Conservation (phyloP, 371 early-diverging fungal species). For the Haplosporangium sp. region DNA sequence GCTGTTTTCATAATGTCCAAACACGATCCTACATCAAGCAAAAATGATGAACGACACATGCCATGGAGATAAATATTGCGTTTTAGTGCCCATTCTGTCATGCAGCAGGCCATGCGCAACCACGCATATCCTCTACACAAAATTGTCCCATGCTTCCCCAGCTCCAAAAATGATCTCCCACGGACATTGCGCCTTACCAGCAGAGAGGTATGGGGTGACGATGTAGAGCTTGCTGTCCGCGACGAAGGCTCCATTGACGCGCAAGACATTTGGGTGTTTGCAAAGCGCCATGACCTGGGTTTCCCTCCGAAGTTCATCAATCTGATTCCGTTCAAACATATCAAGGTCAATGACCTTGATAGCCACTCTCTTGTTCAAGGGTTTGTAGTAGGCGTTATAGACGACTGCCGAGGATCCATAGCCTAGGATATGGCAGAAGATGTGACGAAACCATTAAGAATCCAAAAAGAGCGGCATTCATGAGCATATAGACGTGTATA, state of each 20-base stretch:
- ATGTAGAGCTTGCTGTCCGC: slow-evolving; percentile 83
- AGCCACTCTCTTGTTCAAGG: slow-evolving; percentile 77
- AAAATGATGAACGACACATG: not conserved
- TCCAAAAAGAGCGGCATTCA: slow-evolving; percentile 3
- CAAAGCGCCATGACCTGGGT: slow-evolving; percentile 91
- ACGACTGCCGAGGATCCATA: slow-evolving; percentile 93
- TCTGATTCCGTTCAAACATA: slow-evolving; percentile 93
- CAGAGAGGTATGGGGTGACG: slow-evolving; percentile 84
- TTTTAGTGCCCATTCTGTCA: not conserved
- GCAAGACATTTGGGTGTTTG: slow-evolving; percentile 88
- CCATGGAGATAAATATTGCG: not conserved
- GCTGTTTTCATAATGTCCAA: slow-evolving; percentile 90
- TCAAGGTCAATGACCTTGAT: slow-evolving; percentile 93
- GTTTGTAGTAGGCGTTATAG: slow-evolving; percentile 84
- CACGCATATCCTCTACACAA: not conserved
- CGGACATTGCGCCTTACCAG: slow-evolving; percentile 59
- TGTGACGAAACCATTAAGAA: not conserved
- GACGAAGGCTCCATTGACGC: slow-evolving; percentile 88
- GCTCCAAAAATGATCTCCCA: slow-evolving; percentile 3
- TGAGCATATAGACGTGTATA: too few relatives aligned
- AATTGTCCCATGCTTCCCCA: not conserved
- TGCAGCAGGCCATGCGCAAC: not conserved
- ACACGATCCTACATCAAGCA: slow-evolving; percentile 71
- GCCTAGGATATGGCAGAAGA: slow-evolving; percentile 60
- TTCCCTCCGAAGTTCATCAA: slow-evolving; percentile 91